Base-by-base conservation (phyloP, 371 early-diverging fungal species). In the Mortierella sp. region DNA sequence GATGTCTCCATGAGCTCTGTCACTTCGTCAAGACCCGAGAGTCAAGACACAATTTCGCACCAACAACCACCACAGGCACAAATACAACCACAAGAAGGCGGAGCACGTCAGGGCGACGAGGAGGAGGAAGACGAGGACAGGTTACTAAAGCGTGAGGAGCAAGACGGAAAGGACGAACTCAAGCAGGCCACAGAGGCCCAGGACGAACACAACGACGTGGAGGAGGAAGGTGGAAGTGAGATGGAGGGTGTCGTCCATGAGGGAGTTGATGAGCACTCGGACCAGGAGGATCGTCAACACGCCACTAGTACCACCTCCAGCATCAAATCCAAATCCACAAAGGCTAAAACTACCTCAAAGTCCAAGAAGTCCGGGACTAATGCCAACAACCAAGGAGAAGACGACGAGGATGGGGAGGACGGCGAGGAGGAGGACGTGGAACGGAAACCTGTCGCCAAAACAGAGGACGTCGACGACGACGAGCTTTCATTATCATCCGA, bases 401-500 rank as follows among this genome's bases (percentile, higher is more conserved):
- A 70, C 6, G 66, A 58, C 4, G 70, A 53, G 31, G 58, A 44
- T 1, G 70, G 11, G 4, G 71, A 70, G 11, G 71, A 70, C 0
- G 69, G 29, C 4, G 63, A 55, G 39, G 34, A 40, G 13, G 66
- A 66, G 55, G 41, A 41, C n/a, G 52, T 47, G 29, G 53, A 53
- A 8, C 40, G 26, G 24, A 68, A 37, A n/a, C n/a, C n/a, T 39
- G 40, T 6, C n/a, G 11, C 22, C 40, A 24, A 16, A 16, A n/a
- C 55, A 16, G 63, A 45, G n/a, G 34, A 16, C 39, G 44, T 13
- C 8, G 63, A 43, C 2, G 68, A 47, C 14, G 58, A 39, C 14
- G 79, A 79, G 0, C 44, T 74, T 0, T 70, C 79, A 24, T 63
- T 79, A 10, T 79, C 79, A 1, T 79, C 79, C 6, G 79, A 79